phyloP scores from a whole-genome alignment of 805 yeast species.

The Wickerhamomyces ciferrii region DNA sequence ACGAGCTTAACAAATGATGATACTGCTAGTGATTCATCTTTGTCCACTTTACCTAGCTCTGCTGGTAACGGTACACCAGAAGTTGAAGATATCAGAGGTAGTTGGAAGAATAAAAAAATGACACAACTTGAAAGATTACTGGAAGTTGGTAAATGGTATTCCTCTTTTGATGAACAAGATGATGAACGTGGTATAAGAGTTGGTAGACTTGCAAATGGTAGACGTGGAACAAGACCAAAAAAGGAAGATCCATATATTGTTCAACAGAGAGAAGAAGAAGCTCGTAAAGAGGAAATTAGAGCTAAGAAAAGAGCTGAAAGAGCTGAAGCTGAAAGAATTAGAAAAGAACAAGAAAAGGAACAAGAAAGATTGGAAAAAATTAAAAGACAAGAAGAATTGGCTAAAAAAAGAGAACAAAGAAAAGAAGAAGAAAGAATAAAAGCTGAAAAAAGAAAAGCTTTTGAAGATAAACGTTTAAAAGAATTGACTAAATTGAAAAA shows the following conservation, averaged over 20 bases:
- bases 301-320: constrained; percentile 5
- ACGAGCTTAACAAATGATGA: not conserved
- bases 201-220: not conserved
- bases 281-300: constrained; percentile 11
- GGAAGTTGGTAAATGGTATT: not conserved
- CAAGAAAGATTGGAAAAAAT: constrained; percentile 3
- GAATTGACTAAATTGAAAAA: not conserved
- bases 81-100: not conserved
- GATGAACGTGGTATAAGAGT: not conserved
- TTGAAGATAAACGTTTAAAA: not conserved
- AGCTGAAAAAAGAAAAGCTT: not conserved
- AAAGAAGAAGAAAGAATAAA: not conserved
- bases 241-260: not conserved
- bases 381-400: not conserved
- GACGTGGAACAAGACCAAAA: not conserved
- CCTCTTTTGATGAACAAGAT: not conserved
- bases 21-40: not conserved
- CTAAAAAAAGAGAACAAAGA: not conserved
- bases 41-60: not conserved
- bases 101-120: not conserved
- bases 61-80: not conserved
- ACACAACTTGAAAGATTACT: not conserved
- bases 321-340: constrained; percentile 8
- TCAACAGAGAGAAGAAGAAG: constrained; percentile 11
- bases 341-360: constrained; percentile 9